These are phyloP conservation scores for Coffea humblotiana DNA, from an alignment of 305 asterid genomes.

Conservation along the genomic window DNA sequence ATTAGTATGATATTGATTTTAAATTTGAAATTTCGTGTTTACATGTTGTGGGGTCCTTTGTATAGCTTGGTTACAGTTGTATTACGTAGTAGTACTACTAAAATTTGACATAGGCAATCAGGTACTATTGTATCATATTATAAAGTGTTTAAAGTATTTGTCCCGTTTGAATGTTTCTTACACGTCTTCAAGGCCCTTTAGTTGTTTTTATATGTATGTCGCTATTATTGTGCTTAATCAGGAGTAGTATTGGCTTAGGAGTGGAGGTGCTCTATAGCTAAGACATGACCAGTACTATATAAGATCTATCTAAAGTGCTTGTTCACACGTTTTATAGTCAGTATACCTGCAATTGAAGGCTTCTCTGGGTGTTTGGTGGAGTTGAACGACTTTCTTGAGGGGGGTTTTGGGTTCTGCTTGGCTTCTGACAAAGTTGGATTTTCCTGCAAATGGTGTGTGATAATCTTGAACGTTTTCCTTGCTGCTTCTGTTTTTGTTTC, in stretches of 20 bases:
- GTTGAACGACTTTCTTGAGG: constrained; percentile 12
- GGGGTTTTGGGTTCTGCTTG: constrained; percentile 16
- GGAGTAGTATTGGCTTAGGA: constrained; percentile 20
- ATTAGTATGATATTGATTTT: neutral
- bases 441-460: constrained; percentile 26
- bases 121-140: neutral
- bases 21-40: constrained; percentile 14
- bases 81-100: neutral
- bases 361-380: constrained; percentile 10
- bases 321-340: constrained; percentile 29
- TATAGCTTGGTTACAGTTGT: constrained; percentile 40
- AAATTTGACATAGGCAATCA: neutral
- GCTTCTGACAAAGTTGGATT: constrained; percentile 26
- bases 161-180: constrained; percentile 54
- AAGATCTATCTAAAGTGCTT: constrained; percentile 17
- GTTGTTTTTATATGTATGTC: constrained; percentile 25
- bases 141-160: constrained; percentile 7
- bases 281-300: constrained; percentile 13
- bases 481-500: constrained; percentile 21
- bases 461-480: constrained; percentile 22
- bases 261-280: constrained; percentile 28
- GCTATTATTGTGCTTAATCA: constrained; percentile 7
- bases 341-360: constrained; percentile 7
- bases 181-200: constrained; percentile 57
- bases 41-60: constrained; percentile 26